phyloP scores from a whole-genome alignment of 306 rosid genomes.

The Carpinus viminea region DNA sequence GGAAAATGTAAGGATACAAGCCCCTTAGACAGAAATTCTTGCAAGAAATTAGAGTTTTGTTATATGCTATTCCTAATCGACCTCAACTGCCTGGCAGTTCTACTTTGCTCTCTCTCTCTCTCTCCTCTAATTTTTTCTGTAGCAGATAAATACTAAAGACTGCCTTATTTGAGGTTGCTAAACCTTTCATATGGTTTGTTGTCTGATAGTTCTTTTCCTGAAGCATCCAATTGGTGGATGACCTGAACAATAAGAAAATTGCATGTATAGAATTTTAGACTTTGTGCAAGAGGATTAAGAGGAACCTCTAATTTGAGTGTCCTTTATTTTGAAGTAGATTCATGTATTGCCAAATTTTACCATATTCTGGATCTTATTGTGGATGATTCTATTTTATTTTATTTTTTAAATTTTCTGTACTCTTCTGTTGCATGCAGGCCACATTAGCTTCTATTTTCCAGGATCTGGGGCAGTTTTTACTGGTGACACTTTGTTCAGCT shows the following conservation, averaged over 20 bases:
- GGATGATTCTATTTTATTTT: background rate
- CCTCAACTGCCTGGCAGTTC: background rate
- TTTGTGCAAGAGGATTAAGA: background rate
- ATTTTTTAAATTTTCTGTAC: conserved; percentile 2
- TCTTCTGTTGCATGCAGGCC: conserved; percentile 53
- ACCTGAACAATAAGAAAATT: no score
- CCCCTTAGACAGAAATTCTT: background rate
- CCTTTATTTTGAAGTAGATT: background rate
- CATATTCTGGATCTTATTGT: background rate
- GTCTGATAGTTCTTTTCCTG: no score
- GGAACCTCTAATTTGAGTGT: background rate
- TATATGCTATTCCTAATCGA: no score
- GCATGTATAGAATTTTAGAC: no score
- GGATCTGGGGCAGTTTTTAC: conserved; percentile 73
- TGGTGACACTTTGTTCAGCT: conserved; percentile 88
- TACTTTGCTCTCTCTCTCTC: background rate
- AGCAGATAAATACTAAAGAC: no score
- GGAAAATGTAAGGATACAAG: background rate
- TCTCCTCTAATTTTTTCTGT: no score
- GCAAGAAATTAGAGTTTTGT: no score
- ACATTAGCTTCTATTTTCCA: conserved; percentile 84
- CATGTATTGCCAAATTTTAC: background rate
- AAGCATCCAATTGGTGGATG: no score
- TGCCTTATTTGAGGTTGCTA: no score
- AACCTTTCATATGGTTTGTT: no score